These are phyloP conservation scores for Globisporangium echinulatum DNA, from an alignment of 352 stramenopile species.

Conservation along the genomic window DNA sequence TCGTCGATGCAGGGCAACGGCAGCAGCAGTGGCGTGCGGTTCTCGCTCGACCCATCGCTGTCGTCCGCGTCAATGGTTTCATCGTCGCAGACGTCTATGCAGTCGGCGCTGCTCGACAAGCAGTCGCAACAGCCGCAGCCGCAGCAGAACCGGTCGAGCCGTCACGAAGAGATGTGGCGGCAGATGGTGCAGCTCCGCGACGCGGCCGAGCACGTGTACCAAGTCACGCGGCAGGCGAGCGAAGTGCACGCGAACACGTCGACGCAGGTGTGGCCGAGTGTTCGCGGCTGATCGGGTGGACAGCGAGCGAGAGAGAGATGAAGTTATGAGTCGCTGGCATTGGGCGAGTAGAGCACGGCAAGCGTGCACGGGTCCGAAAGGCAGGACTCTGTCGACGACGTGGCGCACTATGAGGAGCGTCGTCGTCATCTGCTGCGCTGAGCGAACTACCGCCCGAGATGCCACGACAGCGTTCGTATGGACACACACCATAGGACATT, in stretches of 20 bases:
- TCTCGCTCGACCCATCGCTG: background rate
- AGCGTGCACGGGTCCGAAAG: no score
- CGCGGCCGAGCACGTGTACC: constrained; percentile 38
- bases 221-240: background rate
- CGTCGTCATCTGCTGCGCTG: no score
- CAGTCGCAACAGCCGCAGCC: background rate
- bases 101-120: background rate
- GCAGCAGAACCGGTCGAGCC: background rate
- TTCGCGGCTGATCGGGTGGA: constrained; percentile 1
- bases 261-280: constrained; percentile 10
- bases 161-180: constrained; percentile 11
- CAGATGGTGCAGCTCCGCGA: constrained; percentile 40
- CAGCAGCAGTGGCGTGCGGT: background rate
- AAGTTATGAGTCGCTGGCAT: constrained; percentile 5
- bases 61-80: background rate
- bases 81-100: background rate
- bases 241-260: background rate
- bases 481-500: no score
- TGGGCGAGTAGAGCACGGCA: no score
- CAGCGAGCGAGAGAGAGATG: background rate
- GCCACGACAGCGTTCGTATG: no score
- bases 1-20: no score
- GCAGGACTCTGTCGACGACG: no score
- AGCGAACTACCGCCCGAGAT: no score
- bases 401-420: no score